Percentiles rank a stretch among this genome's conserved stretches.
Conservation (phyloP, 148 eudicot genomes). For the Diospyros kaki region DNA sequence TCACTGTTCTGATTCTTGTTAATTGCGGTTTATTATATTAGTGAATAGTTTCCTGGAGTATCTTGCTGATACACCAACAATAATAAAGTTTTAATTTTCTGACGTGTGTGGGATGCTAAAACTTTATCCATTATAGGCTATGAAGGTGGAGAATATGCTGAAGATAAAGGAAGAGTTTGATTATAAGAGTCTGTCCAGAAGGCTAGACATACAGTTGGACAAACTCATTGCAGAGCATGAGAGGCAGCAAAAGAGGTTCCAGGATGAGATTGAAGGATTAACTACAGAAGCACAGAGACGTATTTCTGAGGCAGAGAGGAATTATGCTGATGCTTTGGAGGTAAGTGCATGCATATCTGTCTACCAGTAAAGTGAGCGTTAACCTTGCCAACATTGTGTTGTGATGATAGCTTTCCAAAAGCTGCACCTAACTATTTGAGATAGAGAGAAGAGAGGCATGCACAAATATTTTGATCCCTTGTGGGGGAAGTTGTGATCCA, state of each 20-base stretch:
- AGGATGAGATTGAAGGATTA: conserved; percentile 70
- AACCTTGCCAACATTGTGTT: too few species aligned
- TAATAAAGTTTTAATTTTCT: background rate
- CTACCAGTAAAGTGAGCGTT: conserved; percentile 7
- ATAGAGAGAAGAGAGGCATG: too few species aligned
- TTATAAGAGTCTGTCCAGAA: conserved; percentile 85
- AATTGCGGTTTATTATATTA: background rate
- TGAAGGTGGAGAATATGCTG: conserved; percentile 80
- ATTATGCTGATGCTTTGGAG: conserved; percentile 69
- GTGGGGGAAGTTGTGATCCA: too few species aligned
- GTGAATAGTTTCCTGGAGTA: background rate
- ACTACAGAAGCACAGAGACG: conserved; percentile 62
- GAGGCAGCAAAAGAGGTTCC: conserved; percentile 77
- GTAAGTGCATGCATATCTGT: conserved; percentile 24
- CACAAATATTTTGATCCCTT: too few species aligned
- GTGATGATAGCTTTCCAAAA: too few species aligned
- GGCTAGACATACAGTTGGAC: conserved; percentile 90
- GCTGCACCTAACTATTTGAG: too few species aligned
- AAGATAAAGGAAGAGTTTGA: conserved; percentile 95
- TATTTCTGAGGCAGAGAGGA: conserved; percentile 58
- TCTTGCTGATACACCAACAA: conserved; percentile 32
- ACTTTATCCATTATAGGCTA: background rate
- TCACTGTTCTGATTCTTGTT: background rate
- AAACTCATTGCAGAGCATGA: conserved; percentile 88
- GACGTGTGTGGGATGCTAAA: conserved; percentile 13